Conservation (phyloP, 2,329 filamentous ascomycete species). For the Bipolaris cookei region DNA sequence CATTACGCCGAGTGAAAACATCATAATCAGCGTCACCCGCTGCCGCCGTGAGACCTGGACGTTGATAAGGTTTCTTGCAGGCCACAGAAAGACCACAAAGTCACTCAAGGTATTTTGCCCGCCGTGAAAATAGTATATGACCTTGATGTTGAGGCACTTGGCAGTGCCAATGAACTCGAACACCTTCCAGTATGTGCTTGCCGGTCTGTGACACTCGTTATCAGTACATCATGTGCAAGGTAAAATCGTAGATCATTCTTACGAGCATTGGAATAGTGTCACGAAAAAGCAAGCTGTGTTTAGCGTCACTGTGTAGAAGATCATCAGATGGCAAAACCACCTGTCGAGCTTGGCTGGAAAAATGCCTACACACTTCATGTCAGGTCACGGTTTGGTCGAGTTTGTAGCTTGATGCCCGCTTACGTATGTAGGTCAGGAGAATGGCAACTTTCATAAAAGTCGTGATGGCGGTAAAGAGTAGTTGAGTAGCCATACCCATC, state of each 20-base stretch:
- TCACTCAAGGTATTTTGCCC: conserved; percentile 39
- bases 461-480: conserved; percentile 33
- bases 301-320: conserved; percentile 31
- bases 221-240: neutral
- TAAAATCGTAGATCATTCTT: neutral
- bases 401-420: neutral
- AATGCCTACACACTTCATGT: conserved; percentile 18
- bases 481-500: conserved; percentile 34
- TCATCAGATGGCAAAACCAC: conserved; percentile 37
- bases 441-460: conserved; percentile 40
- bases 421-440: conserved; percentile 29
- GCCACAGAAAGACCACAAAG: conserved; percentile 44
- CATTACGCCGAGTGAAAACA: conserved; percentile 43
- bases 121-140: conserved; percentile 33
- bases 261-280: conserved; percentile 40
- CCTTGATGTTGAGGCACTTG: conserved; percentile 34
- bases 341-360: conserved; percentile 38
- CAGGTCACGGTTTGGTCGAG: rapidly evolving
- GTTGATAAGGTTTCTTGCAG: conserved; percentile 34
- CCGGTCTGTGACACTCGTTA: conserved; percentile 14
- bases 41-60: conserved; percentile 38
- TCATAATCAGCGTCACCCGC: conserved; percentile 36
- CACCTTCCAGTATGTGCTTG: conserved; percentile 35
- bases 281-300: conserved; percentile 32
- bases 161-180: conserved; percentile 29